Conservation (phyloP, 139 green algal genomes). For the Tetradesmus lagerheimii region DNA sequence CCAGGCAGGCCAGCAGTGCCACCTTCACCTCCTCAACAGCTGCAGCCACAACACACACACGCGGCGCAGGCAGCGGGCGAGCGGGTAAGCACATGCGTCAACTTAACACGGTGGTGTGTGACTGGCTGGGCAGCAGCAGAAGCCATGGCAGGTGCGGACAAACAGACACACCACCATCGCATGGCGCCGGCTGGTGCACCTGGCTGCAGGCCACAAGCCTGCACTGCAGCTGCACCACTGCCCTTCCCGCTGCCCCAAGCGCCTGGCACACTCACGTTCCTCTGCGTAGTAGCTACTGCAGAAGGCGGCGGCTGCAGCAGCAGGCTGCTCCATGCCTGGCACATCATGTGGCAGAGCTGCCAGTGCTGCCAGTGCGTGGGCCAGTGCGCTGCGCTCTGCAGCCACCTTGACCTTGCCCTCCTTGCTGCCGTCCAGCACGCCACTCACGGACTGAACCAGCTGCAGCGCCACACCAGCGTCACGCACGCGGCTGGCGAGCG, state of each 20-base stretch:
- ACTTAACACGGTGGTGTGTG: too few species aligned
- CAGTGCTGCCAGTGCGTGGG: constrained; percentile 60
- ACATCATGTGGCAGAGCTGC: constrained; percentile 14
- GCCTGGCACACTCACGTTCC: constrained; percentile 63
- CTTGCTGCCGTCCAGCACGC: constrained; percentile 71
- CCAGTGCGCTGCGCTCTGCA: constrained; percentile 71
- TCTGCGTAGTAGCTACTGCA: constrained; percentile 48
- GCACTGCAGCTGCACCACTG: background rate
- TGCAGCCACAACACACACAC: background rate
- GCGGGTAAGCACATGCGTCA: too few species aligned
- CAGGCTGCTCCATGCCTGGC: background rate
- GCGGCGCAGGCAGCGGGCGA: background rate
- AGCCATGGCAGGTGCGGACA: background rate
- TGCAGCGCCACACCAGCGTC: constrained; percentile 52
- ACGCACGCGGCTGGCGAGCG: constrained; percentile 55
- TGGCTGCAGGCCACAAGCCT: background rate
- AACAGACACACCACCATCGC: background rate
- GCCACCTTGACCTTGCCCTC: constrained; percentile 80
- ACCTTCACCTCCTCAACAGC: constrained; percentile 64
- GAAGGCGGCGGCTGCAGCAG: constrained; percentile 26
- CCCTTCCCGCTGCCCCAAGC: background rate
- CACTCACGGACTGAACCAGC: constrained; percentile 48
- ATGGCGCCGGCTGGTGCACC: background rate
- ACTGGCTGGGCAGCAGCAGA: background rate
- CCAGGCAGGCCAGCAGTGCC: constrained; percentile 55